Conservation (phyloP, 225 moss, liverwort and hornwort genomes). For the Marchantia polymorpha region DNA sequence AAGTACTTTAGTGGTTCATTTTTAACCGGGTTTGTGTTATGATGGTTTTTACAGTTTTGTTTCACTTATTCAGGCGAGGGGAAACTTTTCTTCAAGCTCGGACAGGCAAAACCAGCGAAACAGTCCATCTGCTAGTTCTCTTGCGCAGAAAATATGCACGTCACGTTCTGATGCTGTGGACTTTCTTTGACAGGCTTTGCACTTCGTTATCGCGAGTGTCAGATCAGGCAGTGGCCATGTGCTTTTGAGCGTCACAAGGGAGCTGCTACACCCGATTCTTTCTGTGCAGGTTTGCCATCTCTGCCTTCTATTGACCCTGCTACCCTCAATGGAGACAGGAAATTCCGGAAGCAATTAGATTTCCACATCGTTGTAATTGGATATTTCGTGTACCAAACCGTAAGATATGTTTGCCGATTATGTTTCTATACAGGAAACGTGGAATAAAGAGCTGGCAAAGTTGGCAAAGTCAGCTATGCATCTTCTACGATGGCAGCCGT, state of each 20-base stretch:
- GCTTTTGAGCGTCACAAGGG: conserved; percentile 52
- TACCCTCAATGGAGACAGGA: too few species aligned
- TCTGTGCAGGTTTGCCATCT: conserved; percentile 57
- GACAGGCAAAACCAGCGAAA: too few species aligned
- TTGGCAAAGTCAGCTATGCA: conserved; percentile 64
- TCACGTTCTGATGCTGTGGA: neutral
- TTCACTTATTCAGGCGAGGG: neutral
- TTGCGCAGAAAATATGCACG: neutral
- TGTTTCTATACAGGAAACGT: conserved; percentile 54
- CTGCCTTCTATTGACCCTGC: neutral
- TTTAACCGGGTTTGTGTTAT: neutral
- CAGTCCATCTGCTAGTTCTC: too few species aligned
- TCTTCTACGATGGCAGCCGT: conserved; percentile 66
- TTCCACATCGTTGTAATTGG: neutral
- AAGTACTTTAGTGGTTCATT: neutral
- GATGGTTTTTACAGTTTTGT: neutral
- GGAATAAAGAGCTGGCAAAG: conserved; percentile 82
- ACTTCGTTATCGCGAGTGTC: conserved; percentile 60
- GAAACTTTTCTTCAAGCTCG: neutral
- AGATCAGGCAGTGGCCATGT: conserved; percentile 61
- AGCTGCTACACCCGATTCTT: conserved; percentile 61
- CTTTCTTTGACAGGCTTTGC: conserved; percentile 51
- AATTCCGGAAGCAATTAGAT: neutral
- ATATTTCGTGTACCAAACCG: neutral
- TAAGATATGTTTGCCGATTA: neutral